phyloP scores from a whole-genome alignment of 495 filamentous ascomycete species.

The Xylaria grammica region DNA sequence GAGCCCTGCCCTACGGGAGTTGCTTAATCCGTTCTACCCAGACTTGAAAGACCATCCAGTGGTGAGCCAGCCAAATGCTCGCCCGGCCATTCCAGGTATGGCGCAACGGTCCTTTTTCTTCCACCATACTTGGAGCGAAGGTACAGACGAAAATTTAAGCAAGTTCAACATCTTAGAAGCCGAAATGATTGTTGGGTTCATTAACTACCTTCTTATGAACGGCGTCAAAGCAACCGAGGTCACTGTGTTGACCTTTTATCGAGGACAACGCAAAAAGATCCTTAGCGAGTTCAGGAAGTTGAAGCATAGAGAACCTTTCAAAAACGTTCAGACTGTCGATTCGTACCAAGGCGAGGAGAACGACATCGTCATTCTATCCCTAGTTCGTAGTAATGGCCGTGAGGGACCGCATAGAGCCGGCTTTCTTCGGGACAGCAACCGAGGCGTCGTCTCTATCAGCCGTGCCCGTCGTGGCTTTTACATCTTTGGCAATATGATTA shows the following conservation, averaged over 20 bases:
- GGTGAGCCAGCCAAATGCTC: slow-evolving; percentile 55
- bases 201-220: slow-evolving; percentile 73
- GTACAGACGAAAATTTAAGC: slow-evolving; percentile 67
- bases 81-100: slow-evolving; percentile 78
- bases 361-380: slow-evolving; percentile 79
- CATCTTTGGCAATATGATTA: slow-evolving; percentile 78
- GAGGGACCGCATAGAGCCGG: slow-evolving; percentile 46
- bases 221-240: slow-evolving; percentile 65
- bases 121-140: slow-evolving; percentile 72
- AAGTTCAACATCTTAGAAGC: slow-evolving; percentile 77
- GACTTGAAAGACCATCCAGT: slow-evolving; percentile 70
- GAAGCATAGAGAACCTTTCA: slow-evolving; percentile 52
- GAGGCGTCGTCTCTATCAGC: slow-evolving; percentile 87
- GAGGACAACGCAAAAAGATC: slow-evolving; percentile 77
- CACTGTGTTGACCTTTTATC: slow-evolving; percentile 90
- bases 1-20: slow-evolving; percentile 66
- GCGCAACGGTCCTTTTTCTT: slow-evolving; percentile 71
- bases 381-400: slow-evolving; percentile 68
- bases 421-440: slow-evolving; percentile 76
- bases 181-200: slow-evolving; percentile 76
- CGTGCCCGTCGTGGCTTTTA: slow-evolving; percentile 86
- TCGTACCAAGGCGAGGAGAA: slow-evolving; percentile 97
- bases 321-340: slow-evolving; percentile 85
- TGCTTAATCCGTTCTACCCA: slow-evolving; percentile 70
- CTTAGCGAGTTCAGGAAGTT: slow-evolving; percentile 53